Evolutionary conservation across 1,139 yeast species (phyloP).

Genomic region (Nakaseomyces uthaithaninus): DNA sequence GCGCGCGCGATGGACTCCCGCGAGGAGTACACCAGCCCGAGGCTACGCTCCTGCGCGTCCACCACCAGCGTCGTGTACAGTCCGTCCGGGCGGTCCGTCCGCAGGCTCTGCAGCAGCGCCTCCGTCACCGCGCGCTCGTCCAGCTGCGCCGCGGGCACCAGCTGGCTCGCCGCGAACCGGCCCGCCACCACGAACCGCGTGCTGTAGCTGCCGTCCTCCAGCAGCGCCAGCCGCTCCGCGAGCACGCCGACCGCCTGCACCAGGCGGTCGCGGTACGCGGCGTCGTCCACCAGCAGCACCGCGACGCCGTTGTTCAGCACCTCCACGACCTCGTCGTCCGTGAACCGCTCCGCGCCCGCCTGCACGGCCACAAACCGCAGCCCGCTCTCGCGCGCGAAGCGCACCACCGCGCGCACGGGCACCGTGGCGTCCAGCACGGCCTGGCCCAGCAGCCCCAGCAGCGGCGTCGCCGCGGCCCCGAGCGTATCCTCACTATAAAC

Average conservation of each 20-base stretch:
- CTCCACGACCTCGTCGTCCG: constrained; percentile 43
- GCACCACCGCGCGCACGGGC: constrained; percentile 14
- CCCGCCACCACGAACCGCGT: constrained; percentile 44
- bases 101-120: constrained; percentile 47
- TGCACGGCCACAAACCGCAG: constrained; percentile 11
- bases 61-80: constrained; percentile 79
- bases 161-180: constrained; percentile 23
- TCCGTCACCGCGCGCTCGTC: constrained; percentile 38
- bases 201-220: constrained; percentile 13
- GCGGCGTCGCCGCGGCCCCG: constrained; percentile 16
- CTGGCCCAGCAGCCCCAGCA: constrained; percentile 20
- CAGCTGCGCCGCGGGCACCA: constrained; percentile 16
- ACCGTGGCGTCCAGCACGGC: constrained; percentile 23
- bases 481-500: constrained; percentile 18
- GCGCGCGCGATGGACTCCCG: constrained; percentile 74
- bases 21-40: constrained; percentile 91
- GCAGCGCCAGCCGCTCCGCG: constrained; percentile 18
- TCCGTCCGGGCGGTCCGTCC: constrained; percentile 82
- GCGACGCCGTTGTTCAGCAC: constrained; percentile 63
- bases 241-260: constrained; percentile 51
- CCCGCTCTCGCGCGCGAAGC: constrained; percentile 13
- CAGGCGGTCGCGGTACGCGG: constrained; percentile 34
- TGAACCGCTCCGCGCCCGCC: constrained; percentile 11
- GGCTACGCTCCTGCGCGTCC: constrained; percentile 53
- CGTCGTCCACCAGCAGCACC: constrained; percentile 40